Base-by-base conservation (phyloP, 495 filamentous ascomycete species). In the Penicillium salamii region DNA sequence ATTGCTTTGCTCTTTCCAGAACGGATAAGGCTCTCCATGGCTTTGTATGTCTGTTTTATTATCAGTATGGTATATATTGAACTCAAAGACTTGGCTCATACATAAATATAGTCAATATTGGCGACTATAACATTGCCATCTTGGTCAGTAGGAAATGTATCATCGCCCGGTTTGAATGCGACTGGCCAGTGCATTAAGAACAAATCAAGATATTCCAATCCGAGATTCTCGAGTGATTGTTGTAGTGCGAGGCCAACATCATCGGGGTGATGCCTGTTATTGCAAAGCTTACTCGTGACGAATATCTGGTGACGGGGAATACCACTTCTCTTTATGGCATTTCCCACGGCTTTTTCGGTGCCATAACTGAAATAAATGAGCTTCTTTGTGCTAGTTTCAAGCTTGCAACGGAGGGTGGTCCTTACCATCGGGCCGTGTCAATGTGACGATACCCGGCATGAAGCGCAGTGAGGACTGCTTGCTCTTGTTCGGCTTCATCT, bases 251-350 rank as follows among this genome's bases (percentile, higher is more conserved):
- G 65, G 23, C 61, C 67, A 4, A 85, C 85, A 39, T 82, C 80
- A 21, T 82, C 76, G 1, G 82, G 78, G 41, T 82, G 79, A 53
- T 89, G 85, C 52, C 80, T 76, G 39, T 80, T 78, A 64, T 82
- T 85, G 84, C 84, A 88, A 13, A 88, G 65, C 64, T 89, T 89
- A 46, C 73, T 81, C 4, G 84, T 86, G n/a, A 88, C 68, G 69
- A 85, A 88, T 48, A 87, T 63, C 29, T 87, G 70, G 15, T 77
- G 63, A 33, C 85, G 79, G 17, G 77, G 70, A n/a, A 84, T 59
- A 19, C 71, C 69, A 38, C 76, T 73, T 21, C 78, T 72, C 26
- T 71, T 71, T 63, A 87, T 83, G 23, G 76, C 83, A 17, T 70
- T 57, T 7, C 84, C 84, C 5, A 79, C 78, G 50, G 69, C 72